Conservation (phyloP, 139 green algal species). For the Closterium sp. region DNA sequence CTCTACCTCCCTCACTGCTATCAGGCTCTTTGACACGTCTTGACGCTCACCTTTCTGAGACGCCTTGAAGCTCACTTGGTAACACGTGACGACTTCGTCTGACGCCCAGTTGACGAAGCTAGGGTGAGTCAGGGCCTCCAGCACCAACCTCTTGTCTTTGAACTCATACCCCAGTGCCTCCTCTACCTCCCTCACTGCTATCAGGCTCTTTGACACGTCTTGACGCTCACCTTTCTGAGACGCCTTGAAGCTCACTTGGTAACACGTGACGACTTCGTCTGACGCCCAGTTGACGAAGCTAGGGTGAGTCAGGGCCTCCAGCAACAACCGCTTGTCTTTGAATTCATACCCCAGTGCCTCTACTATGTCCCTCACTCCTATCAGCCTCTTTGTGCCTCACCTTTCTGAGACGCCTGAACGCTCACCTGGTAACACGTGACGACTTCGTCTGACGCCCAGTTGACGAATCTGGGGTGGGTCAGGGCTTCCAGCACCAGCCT, state of each 20-base stretch:
- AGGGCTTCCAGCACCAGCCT: constrained; percentile 28
- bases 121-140: constrained; percentile 30
- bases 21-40: too few relatives aligned
- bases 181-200: not conserved
- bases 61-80: not conserved
- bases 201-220: too few relatives aligned
- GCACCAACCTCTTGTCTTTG: not conserved
- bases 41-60: too few relatives aligned
- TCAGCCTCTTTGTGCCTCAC: too few relatives aligned
- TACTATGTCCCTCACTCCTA: too few relatives aligned
- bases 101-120: not conserved
- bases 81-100: not conserved
- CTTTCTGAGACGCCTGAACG: too few relatives aligned
- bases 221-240: too few relatives aligned
- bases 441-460: not conserved
- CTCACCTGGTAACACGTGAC: not conserved
- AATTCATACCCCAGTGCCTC: constrained; percentile 20
- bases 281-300: not conserved
- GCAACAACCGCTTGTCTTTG: not conserved
- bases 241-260: not conserved
- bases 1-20: not conserved
- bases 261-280: not conserved
- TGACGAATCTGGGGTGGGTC: constrained; percentile 16
- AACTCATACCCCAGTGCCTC: constrained; percentile 22
- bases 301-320: constrained; percentile 31